Evolutionary conservation across 208 protist genomes (phyloP).

Genomic region (Naegleria lovaniensis): DNA sequence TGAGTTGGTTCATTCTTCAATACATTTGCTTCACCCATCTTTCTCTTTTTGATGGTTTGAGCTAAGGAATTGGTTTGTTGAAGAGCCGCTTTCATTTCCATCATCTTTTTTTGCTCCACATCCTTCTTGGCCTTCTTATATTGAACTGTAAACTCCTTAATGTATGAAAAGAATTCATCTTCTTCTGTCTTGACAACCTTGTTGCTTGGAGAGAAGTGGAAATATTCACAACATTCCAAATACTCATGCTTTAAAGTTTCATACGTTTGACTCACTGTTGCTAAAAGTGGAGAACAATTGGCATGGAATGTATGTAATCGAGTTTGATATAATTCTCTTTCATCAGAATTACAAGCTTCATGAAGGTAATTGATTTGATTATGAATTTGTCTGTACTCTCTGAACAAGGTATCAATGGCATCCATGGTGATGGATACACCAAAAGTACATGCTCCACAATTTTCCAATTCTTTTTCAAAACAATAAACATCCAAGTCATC

Average conservation of each 20-base stretch:
- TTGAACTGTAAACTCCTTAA: not conserved
- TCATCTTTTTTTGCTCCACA: not conserved
- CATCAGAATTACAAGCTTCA: not conserved
- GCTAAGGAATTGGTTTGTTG: not conserved
- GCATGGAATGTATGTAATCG: not conserved
- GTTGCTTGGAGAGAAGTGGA: not conserved
- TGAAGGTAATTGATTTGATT: not conserved
- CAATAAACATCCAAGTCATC: not conserved
- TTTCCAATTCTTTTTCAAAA: not conserved
- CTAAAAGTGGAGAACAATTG: not conserved
- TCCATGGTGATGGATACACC: not conserved
- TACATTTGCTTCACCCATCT: not conserved
- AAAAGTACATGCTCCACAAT: not conserved
- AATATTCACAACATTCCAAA: conserved; percentile 7
- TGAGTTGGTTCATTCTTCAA: not conserved
- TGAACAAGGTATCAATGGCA: not conserved
- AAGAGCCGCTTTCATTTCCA: not conserved
- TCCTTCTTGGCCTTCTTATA: not conserved
- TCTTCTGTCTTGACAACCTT: not conserved
- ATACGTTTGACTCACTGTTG: not conserved
- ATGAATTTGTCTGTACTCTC: not conserved
- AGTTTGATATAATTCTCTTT: not conserved
- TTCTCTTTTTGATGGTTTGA: not conserved
- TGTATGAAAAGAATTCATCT: conserved; percentile 2
- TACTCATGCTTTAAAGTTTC: not conserved